Evolutionary conservation across 257 asterid genomes (phyloP).

Genomic region (Osmanthus fragrans): DNA sequence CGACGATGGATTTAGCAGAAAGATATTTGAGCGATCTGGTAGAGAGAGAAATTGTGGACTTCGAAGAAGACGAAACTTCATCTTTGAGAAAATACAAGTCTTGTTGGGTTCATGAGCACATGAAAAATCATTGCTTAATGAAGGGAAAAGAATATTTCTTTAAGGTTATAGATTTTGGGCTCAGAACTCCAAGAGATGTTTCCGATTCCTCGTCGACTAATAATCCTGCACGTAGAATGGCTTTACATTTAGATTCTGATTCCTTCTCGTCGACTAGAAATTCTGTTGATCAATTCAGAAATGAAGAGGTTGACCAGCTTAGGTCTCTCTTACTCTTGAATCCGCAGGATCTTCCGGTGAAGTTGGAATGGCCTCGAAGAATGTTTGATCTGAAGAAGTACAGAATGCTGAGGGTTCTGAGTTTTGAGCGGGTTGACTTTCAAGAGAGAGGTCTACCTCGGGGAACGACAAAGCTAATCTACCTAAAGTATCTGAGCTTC

Average conservation of each 20-base stretch:
- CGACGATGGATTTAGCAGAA: slow-evolving; percentile 18
- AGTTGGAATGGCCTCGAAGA: neutral
- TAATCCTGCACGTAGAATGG: neutral
- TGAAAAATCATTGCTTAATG: slow-evolving; percentile 10
- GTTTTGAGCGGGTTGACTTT: slow-evolving; percentile 18
- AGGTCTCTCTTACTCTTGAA: slow-evolving; percentile 24
- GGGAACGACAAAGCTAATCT: neutral
- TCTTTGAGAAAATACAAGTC: neutral
- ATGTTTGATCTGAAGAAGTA: neutral
- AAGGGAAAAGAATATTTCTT: slow-evolving; percentile 20
- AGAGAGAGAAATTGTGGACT: neutral
- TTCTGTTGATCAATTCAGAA: no score
- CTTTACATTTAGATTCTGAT: neutral
- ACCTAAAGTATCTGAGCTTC: slow-evolving; percentile 36
- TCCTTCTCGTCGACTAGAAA: no score
- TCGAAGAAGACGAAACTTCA: slow-evolving; percentile 1
- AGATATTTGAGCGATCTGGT: slow-evolving; percentile 11
- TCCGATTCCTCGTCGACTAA: neutral
- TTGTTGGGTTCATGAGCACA: slow-evolving; percentile 15
- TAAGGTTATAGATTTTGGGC: neutral
- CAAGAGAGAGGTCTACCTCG: neutral
- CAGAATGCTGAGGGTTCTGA: slow-evolving; percentile 5
- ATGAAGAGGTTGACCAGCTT: neutral
- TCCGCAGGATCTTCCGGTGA: neutral
- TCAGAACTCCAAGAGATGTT: neutral